Evolutionary conservation across 2,329 filamentous ascomycete species (phyloP).

Genomic region (Acrocalymma vagum): DNA sequence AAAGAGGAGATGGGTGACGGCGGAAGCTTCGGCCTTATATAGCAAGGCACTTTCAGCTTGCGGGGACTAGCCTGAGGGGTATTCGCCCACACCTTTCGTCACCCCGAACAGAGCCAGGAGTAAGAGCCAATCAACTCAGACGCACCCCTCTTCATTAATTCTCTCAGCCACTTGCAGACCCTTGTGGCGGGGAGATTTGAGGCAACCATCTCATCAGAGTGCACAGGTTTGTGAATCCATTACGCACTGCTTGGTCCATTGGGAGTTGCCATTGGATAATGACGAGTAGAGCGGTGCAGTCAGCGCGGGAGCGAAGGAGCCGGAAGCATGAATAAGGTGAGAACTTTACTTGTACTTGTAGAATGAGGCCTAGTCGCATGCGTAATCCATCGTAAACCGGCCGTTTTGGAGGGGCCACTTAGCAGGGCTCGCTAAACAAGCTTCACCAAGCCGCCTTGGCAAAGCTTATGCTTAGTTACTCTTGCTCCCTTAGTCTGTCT

Average conservation of each 20-base stretch:
- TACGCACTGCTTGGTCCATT: slow-evolving; percentile 19
- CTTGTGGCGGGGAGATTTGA: too few relatives aligned
- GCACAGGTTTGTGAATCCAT: slow-evolving; percentile 18
- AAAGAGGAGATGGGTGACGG: too few relatives aligned
- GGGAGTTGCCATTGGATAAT: slow-evolving; percentile 22
- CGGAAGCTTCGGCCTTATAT: too few relatives aligned
- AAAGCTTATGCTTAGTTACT: slow-evolving; percentile 34
- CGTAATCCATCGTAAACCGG: slow-evolving; percentile 28
- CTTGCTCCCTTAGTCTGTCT: not conserved
- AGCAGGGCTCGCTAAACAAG: slow-evolving; percentile 10
- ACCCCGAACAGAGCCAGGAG: too few relatives aligned
- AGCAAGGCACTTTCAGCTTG: too few relatives aligned
- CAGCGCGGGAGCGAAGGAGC: slow-evolving; percentile 7
- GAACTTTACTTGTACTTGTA: too few relatives aligned
- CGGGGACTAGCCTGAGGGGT: too few relatives aligned
- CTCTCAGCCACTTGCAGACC: slow-evolving; percentile 28
- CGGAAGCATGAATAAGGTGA: slow-evolving; percentile 18
- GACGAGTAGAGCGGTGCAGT: not conserved
- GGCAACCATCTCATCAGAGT: too few relatives aligned
- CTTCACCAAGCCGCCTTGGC: slow-evolving; percentile 36
- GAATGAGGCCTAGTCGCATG: slow-evolving; percentile 30
- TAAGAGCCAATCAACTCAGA: too few relatives aligned
- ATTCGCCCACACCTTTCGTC: too few relatives aligned
- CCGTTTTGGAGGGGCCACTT: too few relatives aligned
- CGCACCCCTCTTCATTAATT: slow-evolving; percentile 27